phyloP scores from a whole-genome alignment of 768 basidiomycete genomes.

The Amanita inopinata region DNA sequence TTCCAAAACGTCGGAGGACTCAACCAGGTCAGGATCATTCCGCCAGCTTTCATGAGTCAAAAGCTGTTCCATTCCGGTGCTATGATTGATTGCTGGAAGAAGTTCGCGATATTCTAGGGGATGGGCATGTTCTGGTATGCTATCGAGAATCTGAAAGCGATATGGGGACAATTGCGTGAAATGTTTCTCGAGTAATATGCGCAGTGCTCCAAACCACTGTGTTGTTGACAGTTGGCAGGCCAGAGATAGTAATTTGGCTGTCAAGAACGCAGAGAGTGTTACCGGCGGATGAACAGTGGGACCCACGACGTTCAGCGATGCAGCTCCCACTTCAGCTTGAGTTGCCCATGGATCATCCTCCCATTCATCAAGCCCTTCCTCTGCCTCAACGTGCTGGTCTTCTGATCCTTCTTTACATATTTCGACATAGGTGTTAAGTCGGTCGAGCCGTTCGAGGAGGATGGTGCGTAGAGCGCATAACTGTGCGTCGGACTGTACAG shows the following conservation, averaged over 20 bases:
- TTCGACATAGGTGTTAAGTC: constrained; percentile 63
- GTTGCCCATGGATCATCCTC: constrained; percentile 76
- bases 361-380: constrained; percentile 57
- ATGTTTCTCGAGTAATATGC: constrained; percentile 50
- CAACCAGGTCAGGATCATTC: constrained; percentile 47
- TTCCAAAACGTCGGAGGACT: constrained; percentile 32
- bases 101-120: constrained; percentile 53
- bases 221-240: constrained; percentile 60
- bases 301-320: too few species aligned
- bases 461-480: constrained; percentile 54
- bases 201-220: constrained; percentile 48
- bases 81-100: constrained; percentile 51
- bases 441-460: constrained; percentile 62
- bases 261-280: constrained; percentile 55
- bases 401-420: constrained; percentile 36
- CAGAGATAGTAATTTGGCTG: constrained; percentile 41
- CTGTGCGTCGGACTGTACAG: constrained; percentile 50
- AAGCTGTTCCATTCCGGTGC: constrained; percentile 33
- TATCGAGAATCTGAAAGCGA: constrained; percentile 61
- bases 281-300: constrained; percentile 28
- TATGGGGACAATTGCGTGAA: constrained; percentile 49
- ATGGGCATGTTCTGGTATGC: constrained; percentile 63
- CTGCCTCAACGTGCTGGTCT: constrained; percentile 28
- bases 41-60: constrained; percentile 35
- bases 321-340: constrained; percentile 16